These are phyloP conservation scores for Penicillium paxilli DNA, from an alignment of 495 filamentous ascomycete genomes.

Conservation along the genomic window DNA sequence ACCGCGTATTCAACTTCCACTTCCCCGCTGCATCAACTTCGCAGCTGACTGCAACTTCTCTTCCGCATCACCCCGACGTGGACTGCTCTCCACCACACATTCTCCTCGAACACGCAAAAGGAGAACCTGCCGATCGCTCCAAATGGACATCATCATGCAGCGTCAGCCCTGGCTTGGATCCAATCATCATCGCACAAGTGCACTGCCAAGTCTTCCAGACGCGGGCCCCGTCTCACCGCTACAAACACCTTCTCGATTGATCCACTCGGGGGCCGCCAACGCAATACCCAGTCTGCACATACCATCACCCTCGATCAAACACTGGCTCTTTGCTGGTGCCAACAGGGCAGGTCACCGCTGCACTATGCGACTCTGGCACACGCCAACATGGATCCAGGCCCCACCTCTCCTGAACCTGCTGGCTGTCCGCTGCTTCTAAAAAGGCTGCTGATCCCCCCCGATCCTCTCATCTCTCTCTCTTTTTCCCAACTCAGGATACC, in stretches of 20 bases:
- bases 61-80: conserved; percentile 22
- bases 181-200: conserved; percentile 19
- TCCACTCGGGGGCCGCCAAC: conserved; percentile 19
- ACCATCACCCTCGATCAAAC: conserved; percentile 33
- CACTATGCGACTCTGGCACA: conserved; percentile 33
- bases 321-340: conserved; percentile 24
- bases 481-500: conserved; percentile 24
- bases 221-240: conserved; percentile 34
- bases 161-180: conserved; percentile 17
- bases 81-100: conserved; percentile 19
- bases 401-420: conserved; percentile 20
- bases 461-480: conserved; percentile 17
- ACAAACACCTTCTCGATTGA: conserved; percentile 14
- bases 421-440: conserved; percentile 13
- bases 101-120: conserved; percentile 11
- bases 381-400: conserved; percentile 29
- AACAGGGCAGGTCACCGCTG: conserved; percentile 30
- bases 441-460: conserved; percentile 30
- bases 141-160: conserved; percentile 30
- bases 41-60: neutral
- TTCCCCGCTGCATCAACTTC: neutral
- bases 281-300: conserved; percentile 14
- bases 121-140: conserved; percentile 25
- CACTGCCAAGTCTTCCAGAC: conserved; percentile 20
- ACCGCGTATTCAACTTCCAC: too few relatives aligned